Conservation (phyloP, 1,284 basidiomycete species). For the Trichosporon sp. region DNA sequence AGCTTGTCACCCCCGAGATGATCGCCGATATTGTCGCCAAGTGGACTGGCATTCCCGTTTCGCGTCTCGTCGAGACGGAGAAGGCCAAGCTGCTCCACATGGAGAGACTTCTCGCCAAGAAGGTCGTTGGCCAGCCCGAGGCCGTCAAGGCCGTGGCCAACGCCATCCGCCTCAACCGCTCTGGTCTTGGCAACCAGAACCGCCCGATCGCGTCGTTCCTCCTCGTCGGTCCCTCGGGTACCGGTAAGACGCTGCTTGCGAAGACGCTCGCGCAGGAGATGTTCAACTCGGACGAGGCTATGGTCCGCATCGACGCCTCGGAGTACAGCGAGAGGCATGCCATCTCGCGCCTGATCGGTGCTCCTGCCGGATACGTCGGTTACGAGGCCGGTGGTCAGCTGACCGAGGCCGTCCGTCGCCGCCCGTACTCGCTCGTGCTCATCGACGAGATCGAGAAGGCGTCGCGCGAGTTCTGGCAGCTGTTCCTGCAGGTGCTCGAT, state of each 20-base stretch:
- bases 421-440: conserved; percentile 50
- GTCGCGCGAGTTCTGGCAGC: conserved; percentile 53
- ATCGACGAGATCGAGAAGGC: conserved; percentile 54
- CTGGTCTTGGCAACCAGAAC: conserved; percentile 55
- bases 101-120: conserved; percentile 50
- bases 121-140: conserved; percentile 56
- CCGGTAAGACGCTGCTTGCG: conserved; percentile 56
- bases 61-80: conserved; percentile 45
- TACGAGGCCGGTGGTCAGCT: conserved; percentile 55
- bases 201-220: conserved; percentile 55
- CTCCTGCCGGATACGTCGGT: conserved; percentile 57
- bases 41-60: conserved; percentile 50
- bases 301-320: conserved; percentile 56
- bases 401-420: conserved; percentile 51
- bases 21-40: conserved; percentile 55
- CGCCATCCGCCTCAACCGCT: conserved; percentile 55
- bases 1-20: conserved; percentile 50
- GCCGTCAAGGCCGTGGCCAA: conserved; percentile 56
- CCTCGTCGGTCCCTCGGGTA: conserved; percentile 52
- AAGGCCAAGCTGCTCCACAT: conserved; percentile 52
- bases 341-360: conserved; percentile 53
- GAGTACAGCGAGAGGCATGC: conserved; percentile 54
- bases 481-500: conserved; percentile 58
- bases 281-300: conserved; percentile 55
- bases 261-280: conserved; percentile 53